These are phyloP conservation scores for Chimonanthus salicifolius DNA, from an alignment of 164 flowering plant species.

Conservation along the genomic window DNA sequence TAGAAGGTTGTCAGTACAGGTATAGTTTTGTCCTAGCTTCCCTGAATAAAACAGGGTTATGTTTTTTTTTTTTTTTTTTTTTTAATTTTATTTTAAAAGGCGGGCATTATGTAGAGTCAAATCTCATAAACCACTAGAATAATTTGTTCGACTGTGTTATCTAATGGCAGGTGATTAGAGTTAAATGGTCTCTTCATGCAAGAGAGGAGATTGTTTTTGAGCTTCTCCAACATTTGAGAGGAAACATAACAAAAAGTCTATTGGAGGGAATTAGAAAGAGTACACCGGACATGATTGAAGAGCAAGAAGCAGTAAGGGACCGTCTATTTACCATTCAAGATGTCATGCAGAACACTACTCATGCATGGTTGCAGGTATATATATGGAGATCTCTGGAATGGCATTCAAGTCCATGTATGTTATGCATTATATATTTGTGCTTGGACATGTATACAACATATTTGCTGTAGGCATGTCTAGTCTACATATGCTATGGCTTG, in stretches of 20 bases:
- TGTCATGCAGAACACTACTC: conserved; percentile 90
- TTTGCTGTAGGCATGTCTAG: background rate
- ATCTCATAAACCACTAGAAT: no score
- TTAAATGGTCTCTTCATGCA: conserved; percentile 71
- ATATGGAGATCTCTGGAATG: background rate
- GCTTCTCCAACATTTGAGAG: conserved; percentile 57
- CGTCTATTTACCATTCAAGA: conserved; percentile 97
- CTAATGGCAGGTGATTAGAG: conserved; percentile 69
- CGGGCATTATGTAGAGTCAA: no score
- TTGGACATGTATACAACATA: background rate
- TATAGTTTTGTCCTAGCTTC: conserved; percentile 13
- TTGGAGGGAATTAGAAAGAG: conserved; percentile 73
- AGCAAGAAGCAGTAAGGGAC: conserved; percentile 98
- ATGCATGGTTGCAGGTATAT: conserved; percentile 91
- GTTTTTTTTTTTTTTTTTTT: no score
- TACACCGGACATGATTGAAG: conserved; percentile 91
- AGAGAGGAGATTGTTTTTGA: no score
- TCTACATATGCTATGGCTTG: background rate
- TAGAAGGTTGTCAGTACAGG: conserved; percentile 84
- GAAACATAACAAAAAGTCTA: conserved; percentile 42
- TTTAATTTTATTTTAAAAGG: no score
- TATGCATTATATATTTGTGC: no score
- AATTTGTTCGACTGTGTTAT: no score
- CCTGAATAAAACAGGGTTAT: no score
- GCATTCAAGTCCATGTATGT: background rate